Evolutionary conservation across 257 asterid species (phyloP), one percentile per base, ranked within the genome.

Genomic region (Thymus quinquecostatus): DNA sequence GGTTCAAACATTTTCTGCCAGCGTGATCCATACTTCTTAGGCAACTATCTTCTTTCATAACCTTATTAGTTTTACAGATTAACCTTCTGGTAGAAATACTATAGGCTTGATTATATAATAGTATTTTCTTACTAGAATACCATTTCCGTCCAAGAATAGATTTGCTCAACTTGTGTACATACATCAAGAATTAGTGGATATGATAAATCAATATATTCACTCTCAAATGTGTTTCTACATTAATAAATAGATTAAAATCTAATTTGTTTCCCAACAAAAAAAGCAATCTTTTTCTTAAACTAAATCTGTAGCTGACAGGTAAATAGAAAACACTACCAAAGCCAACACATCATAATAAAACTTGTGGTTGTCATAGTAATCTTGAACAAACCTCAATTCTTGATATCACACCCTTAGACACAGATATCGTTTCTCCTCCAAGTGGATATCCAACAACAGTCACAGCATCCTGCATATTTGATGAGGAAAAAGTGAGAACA

Each of bases 351-450:
- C 21, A 21, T 21, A 21, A 21, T 21, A 21, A 21, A 21, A 21
- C 21, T 21, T 21, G 21, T 21, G 21, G 21, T 21, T 21, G 21
- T 21, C 21, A 21, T 30, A 36, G 60, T 58, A 71, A 60, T 49
- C 28, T 55, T 40, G 75, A 75, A 81, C 89, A 78, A 69, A 92
- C 97, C 96, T 93, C 98, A 72, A 93, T 93, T 82, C 98, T 85
- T 60, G 98, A 93, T 66, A 93, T 97, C 32, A 93, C 98, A 72
- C 98, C 98, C 82, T 93, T 93, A 6, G 96, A 91, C 73, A 93
- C 98, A 14, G 97, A 93, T 76, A 93, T 93, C 57, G 98, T 93
- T 83, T 93, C 97, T 60, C 98, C 98, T 75, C 98, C 98, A 72
- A 93, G 97, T 1, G 98, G 98, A 83, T 93, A 93, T 50, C 98